Conservation (phyloP, 768 basidiomycete species). For the Russula foetens region DNA sequence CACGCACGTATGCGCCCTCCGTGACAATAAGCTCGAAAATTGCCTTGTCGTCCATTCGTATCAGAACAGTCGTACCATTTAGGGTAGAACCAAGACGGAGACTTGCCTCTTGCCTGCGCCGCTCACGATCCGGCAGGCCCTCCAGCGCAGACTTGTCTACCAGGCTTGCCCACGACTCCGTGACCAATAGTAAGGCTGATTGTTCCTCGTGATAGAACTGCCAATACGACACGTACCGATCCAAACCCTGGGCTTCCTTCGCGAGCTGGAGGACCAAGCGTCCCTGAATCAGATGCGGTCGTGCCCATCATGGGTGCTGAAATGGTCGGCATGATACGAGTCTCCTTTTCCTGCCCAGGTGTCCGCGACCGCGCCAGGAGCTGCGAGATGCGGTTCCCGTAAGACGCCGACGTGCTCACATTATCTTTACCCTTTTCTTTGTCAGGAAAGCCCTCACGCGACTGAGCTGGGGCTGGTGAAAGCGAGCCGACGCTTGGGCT, state of each 20-base stretch:
- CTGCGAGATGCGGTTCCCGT: constrained; percentile 29
- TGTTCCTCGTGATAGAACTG: not conserved
- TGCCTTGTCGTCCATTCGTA: constrained; percentile 36
- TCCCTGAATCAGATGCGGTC: constrained; percentile 29
- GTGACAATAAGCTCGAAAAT: constrained; percentile 95
- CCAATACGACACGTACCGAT: constrained; percentile 35
- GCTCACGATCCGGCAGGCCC: constrained; percentile 68
- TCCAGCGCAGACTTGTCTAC: constrained; percentile 79
- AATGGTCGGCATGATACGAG: constrained; percentile 42
- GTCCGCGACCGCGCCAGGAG: constrained; percentile 59
- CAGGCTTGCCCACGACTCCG: constrained; percentile 86
- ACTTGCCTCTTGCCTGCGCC: constrained; percentile 79
- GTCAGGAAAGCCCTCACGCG: constrained; percentile 22
- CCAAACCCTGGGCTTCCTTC: constrained; percentile 60
- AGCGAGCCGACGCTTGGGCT: not conserved
- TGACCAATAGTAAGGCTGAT: not conserved
- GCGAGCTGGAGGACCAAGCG: constrained; percentile 27
- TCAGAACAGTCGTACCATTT: not conserved
- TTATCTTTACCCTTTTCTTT: constrained; percentile 28
- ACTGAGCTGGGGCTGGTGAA: not conserved
- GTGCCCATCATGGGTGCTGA: constrained; percentile 60
- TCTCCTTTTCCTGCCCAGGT: constrained; percentile 40
- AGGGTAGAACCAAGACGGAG: not conserved
- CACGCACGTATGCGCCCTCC: constrained; percentile 83
- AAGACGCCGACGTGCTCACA: not conserved